Percentiles rank a stretch among this genome's conserved stretches.
Conservation (phyloP, 768 basidiomycete genomes). For the Hirschioporus abietinus region DNA sequence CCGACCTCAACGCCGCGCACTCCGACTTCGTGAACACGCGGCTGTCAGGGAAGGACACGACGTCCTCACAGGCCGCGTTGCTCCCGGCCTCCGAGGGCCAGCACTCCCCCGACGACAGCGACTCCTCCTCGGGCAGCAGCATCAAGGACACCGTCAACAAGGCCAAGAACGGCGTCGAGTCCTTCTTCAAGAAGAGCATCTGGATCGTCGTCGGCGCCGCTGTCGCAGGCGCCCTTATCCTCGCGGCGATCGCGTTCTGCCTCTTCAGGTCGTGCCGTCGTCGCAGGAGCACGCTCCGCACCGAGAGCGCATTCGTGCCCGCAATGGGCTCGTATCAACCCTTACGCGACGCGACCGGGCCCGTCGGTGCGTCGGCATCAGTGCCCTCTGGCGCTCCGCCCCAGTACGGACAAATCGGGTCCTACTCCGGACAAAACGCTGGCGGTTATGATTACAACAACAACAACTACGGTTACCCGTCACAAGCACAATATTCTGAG, state of each 20-base stretch:
- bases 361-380: neutral
- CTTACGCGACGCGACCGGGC: neutral
- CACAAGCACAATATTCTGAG: neutral
- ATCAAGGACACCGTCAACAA: slow-evolving; percentile 13
- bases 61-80: slow-evolving; percentile 14
- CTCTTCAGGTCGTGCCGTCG: slow-evolving; percentile 7
- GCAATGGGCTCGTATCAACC: slow-evolving; percentile 4
- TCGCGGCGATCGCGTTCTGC: slow-evolving; percentile 15
- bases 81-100: slow-evolving; percentile 21
- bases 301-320: slow-evolving; percentile 1
- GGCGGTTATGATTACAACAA: neutral
- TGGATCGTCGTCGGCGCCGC: slow-evolving; percentile 24
- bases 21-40: slow-evolving; percentile 27
- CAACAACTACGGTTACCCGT: neutral
- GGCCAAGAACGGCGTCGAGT: slow-evolving; percentile 11
- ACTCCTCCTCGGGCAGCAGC: neutral
- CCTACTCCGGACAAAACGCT: neutral
- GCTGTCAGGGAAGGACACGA: slow-evolving; percentile 25
- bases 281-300: slow-evolving; percentile 2
- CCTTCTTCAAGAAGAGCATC: slow-evolving; percentile 17
- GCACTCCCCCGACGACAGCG: slow-evolving; percentile 11
- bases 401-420: neutral
- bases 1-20: slow-evolving; percentile 23
- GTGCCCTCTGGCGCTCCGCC: neutral
- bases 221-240: slow-evolving; percentile 18